Conservation (phyloP, 2,329 filamentous ascomycete species). For the Calonectria pauciramosa region DNA sequence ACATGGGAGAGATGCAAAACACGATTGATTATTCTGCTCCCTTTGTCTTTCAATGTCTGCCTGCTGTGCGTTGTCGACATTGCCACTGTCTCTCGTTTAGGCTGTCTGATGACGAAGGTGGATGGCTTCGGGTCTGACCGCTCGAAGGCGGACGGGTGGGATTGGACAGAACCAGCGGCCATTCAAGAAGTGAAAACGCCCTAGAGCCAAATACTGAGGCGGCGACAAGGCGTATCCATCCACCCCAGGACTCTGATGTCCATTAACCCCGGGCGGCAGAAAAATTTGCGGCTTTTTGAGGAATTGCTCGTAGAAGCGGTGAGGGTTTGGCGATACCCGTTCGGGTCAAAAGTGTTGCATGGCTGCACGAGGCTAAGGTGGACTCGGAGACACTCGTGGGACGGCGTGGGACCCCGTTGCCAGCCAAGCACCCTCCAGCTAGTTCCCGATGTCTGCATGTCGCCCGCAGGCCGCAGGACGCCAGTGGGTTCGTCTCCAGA, state of each 20-base stretch:
- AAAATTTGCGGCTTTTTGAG: conserved; percentile 43
- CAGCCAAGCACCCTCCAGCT: conserved; percentile 15
- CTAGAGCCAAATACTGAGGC: conserved; percentile 18
- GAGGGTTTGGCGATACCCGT: conserved; percentile 45
- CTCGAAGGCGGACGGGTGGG: conserved; percentile 30
- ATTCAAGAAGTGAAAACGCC: conserved; percentile 11
- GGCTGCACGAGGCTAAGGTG: conserved; percentile 42
- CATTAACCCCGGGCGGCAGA: conserved; percentile 34
- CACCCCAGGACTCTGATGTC: conserved; percentile 29
- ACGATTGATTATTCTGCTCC: background rate
- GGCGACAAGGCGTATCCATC: conserved; percentile 30
- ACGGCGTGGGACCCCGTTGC: conserved; percentile 25
- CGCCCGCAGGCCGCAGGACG: conserved; percentile 26
- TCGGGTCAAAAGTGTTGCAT: conserved; percentile 40
- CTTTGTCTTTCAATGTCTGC: background rate
- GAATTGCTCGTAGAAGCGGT: conserved; percentile 42
- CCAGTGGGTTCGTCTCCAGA: conserved; percentile 23
- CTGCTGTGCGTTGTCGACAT: background rate
- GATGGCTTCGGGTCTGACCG: conserved; percentile 46
- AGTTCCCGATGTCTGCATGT: conserved; percentile 33
- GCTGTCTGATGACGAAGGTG: conserved; percentile 36
- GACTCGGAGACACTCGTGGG: conserved; percentile 34
- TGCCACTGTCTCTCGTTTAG: background rate
- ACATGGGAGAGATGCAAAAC: conserved; percentile 10
- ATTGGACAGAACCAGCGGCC: conserved; percentile 30